phyloP scores from a whole-genome alignment of 768 basidiomycete genomes.

The Psilocybe azurescens region DNA sequence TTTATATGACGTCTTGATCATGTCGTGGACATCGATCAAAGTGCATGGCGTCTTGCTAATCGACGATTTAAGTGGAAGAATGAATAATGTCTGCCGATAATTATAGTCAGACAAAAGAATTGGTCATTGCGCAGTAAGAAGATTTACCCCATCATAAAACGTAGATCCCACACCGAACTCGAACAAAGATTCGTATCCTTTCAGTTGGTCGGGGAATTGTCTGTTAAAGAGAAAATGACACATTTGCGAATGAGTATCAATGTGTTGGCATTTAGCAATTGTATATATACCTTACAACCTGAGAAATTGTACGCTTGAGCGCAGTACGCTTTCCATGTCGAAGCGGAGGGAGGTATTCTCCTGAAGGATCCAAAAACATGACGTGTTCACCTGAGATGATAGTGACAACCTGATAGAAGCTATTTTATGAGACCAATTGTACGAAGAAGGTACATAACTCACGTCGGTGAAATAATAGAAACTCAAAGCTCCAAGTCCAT shows the following conservation, averaged over 20 bases:
- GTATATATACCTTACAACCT: slow-evolving; percentile 33
- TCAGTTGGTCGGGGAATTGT: slow-evolving; percentile 49
- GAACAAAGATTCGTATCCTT: slow-evolving; percentile 39
- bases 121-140: not conserved
- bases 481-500: slow-evolving; percentile 53
- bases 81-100: slow-evolving; percentile 19
- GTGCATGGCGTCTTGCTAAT: slow-evolving; percentile 12
- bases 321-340: slow-evolving; percentile 30
- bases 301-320: slow-evolving; percentile 31
- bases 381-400: slow-evolving; percentile 34
- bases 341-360: slow-evolving; percentile 38
- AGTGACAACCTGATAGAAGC: slow-evolving; percentile 29
- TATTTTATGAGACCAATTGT: not conserved
- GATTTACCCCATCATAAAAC: slow-evolving; percentile 18
- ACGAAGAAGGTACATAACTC: slow-evolving; percentile 5
- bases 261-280: not conserved
- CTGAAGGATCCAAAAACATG: slow-evolving; percentile 50
- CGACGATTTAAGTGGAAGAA: slow-evolving; percentile 17
- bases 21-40: not conserved
- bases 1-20: slow-evolving; percentile 14
- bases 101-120: not conserved
- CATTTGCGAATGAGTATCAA: not conserved
- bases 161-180: slow-evolving; percentile 32
- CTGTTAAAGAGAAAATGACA: not conserved
- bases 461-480: slow-evolving; percentile 58